Evolutionary conservation across 441 rosid genomes (phyloP), one percentile per base, ranked within the genome.

Genomic region (Pelargonium australe): DNA sequence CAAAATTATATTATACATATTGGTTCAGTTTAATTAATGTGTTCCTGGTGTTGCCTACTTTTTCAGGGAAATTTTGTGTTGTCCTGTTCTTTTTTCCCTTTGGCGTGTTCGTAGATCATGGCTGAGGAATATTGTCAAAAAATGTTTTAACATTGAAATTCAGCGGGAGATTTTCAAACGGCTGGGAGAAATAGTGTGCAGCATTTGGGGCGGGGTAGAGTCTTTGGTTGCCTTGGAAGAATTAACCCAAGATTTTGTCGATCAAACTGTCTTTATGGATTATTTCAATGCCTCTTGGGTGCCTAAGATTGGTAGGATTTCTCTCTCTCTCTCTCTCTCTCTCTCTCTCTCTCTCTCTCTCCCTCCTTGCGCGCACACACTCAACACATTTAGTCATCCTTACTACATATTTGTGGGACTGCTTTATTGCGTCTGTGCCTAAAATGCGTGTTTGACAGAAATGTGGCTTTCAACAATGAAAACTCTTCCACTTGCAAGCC

Each of bases 31-130:
- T 84, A 53, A 76, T n/a, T n/a, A n/a, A n/a, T n/a, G n/a, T 79
- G 45, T 11, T 47, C 64, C 63, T 65, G 43, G 45, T 41, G 45
- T 70, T 70, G 65, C 11, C 68, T 77, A 4, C 58, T 65, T 64
- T 76, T 78, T 68, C 89, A 94, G 97, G 92, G 92, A 94, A 44
- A 75, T 86, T 58, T 94, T 91, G 79, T 68, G 80, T 57, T 94
- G 97, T 81, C 95, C 97, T n/a, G 72, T 94, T 65, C 75, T 86
- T 12, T 91, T 94, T 77, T 86, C 97, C 62, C 81, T 94, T 5
- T 94, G 98, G 98, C 95, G 92, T 66, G 79, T 91, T 68, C 92
- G 97, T 74, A 89, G 97, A 80, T 86, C 96, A 67, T 94, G 98
- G 98, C 84, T 91, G 79, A 80, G 95, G 70, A 91, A 94, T 72